Evolutionary conservation across 1,284 basidiomycete species (phyloP).

Genomic region (Sphagnurus paluster): DNA sequence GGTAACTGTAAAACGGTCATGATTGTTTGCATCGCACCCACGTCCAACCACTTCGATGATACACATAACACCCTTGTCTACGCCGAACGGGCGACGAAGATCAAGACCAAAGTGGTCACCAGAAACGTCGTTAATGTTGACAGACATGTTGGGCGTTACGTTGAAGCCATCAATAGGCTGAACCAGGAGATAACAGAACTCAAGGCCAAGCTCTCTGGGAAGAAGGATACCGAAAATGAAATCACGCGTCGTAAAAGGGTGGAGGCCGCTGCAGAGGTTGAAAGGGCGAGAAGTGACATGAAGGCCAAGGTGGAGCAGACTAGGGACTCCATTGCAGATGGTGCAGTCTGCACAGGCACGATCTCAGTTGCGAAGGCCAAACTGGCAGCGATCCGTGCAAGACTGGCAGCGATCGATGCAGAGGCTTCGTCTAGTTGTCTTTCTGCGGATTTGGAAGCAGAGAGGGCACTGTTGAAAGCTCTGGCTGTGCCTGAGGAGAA

Average conservation of each 20-base stretch:
- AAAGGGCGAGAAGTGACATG: constrained; percentile 70
- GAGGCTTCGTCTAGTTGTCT: constrained; percentile 38
- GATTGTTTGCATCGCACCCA: constrained; percentile 96
- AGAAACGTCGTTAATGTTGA: constrained; percentile 93
- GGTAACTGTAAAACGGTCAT: constrained; percentile 98
- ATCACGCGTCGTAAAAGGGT: constrained; percentile 61
- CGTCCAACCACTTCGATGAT: constrained; percentile 93
- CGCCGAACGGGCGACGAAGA: constrained; percentile 94
- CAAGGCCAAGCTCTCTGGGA: constrained; percentile 80
- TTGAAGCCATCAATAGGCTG: constrained; percentile 89
- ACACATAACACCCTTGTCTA: constrained; percentile 97
- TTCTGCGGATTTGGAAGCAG: constrained; percentile 67
- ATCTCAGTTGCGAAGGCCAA: constrained; percentile 77
- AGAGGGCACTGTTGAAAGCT: constrained; percentile 68
- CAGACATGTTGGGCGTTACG: constrained; percentile 90
- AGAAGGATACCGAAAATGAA: constrained; percentile 61
- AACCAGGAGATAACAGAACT: constrained; percentile 84
- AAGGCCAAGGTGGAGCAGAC: constrained; percentile 68
- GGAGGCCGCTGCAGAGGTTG: constrained; percentile 69
- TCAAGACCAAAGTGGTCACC: constrained; percentile 92
- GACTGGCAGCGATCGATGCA: constrained; percentile 67
- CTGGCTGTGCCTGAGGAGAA: constrained; percentile 76
- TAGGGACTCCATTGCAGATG: constrained; percentile 70
- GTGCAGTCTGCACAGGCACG: constrained; percentile 75
- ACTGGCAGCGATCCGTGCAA: constrained; percentile 61